Evolutionary conservation across 2,329 filamentous ascomycete species (phyloP).

Genomic region (Arthrinium phaeospermum): DNA sequence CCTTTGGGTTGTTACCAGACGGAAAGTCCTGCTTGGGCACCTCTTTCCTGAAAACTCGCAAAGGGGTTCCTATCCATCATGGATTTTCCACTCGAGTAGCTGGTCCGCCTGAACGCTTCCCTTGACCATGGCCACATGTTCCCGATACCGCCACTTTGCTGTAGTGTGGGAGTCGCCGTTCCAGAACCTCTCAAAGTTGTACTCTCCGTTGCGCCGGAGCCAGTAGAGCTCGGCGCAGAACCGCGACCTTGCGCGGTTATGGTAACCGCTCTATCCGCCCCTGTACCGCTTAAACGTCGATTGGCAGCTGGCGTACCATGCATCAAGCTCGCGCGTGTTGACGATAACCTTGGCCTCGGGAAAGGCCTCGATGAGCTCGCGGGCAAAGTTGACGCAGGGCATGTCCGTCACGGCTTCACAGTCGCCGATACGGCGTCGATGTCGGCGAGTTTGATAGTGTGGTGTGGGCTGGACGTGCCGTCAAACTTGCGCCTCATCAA

Average conservation of each 20-base stretch:
- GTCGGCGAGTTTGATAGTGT: not conserved
- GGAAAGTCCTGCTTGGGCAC: conserved; percentile 14
- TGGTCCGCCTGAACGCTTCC: not conserved
- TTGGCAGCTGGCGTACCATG: not conserved
- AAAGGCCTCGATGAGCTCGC: conserved; percentile 7
- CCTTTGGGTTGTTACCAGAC: not conserved
- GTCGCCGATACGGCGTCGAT: not conserved
- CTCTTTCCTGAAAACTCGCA: conserved; percentile 6
- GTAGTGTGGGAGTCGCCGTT: not conserved
- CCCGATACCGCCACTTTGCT: not conserved
- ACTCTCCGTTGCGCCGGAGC: not conserved
- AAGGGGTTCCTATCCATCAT: conserved; percentile 1
- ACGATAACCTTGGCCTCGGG: not conserved
- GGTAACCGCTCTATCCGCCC: not conserved
- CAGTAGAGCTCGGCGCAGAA: not conserved
- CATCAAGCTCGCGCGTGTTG: not conserved
- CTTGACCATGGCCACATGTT: not conserved
- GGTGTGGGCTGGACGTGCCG: not conserved
- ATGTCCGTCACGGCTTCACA: conserved; percentile 17
- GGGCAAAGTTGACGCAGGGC: not conserved
- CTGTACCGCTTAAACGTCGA: not conserved
- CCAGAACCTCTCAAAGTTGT: not conserved
- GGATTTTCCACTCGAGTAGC: not conserved
- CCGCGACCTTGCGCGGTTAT: not conserved
- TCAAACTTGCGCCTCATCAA: not conserved